Conservation (phyloP, 805 yeast species). For the Sungouiozyma ichnusensis region DNA sequence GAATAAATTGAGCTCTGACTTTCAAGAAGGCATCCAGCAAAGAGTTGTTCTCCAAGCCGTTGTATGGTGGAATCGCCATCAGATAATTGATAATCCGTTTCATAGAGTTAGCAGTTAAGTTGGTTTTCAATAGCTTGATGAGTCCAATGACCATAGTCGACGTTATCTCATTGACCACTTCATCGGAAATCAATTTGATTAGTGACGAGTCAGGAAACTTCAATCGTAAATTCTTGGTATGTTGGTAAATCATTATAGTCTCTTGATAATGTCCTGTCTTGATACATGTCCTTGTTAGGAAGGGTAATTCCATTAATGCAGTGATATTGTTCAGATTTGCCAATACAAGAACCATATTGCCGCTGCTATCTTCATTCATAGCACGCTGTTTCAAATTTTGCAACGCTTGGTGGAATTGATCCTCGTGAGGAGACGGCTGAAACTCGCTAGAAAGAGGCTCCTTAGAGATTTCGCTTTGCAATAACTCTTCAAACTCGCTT, state of each 20-base stretch:
- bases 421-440: slow-evolving; percentile 11
- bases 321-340: slow-evolving; percentile 60
- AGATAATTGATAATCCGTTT: slow-evolving; percentile 71
- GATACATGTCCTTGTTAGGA: slow-evolving; percentile 74
- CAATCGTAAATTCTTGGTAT: slow-evolving; percentile 55
- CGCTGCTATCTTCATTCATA: slow-evolving; percentile 6
- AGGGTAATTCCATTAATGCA: slow-evolving; percentile 76
- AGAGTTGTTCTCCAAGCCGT: slow-evolving; percentile 22
- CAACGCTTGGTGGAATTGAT: slow-evolving; percentile 25
- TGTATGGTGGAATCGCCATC: slow-evolving; percentile 51
- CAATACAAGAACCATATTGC: slow-evolving; percentile 33
- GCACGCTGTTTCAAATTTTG: slow-evolving; percentile 15
- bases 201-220: slow-evolving; percentile 44
- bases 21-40: slow-evolving; percentile 50
- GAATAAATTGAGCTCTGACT: slow-evolving; percentile 59
- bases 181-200: slow-evolving; percentile 22
- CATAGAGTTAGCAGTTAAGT: slow-evolving; percentile 66
- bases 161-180: slow-evolving; percentile 22
- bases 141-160: slow-evolving; percentile 61
- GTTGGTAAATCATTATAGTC: slow-evolving; percentile 73
- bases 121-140: slow-evolving; percentile 58
- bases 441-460: not conserved
- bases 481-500: slow-evolving; percentile 1
- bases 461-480: not conserved
- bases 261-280: slow-evolving; percentile 80